Evolutionary conservation across 2,329 filamentous ascomycete genomes (phyloP).

Genomic region (Harringtonia lauricola): DNA sequence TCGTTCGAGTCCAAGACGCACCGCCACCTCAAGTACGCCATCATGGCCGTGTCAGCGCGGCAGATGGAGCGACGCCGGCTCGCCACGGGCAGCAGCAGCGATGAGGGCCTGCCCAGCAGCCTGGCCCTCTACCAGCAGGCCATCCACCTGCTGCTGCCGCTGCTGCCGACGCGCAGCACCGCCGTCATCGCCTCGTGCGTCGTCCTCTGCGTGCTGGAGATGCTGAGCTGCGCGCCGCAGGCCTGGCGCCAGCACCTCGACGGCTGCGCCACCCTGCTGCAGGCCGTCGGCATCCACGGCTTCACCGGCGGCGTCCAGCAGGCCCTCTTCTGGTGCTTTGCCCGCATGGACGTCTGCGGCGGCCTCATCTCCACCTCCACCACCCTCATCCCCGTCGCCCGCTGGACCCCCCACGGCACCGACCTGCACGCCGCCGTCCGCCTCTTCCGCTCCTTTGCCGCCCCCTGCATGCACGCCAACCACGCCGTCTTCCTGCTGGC

Average conservation of each 20-base stretch:
- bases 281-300: conserved; percentile 33
- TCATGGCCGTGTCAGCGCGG: conserved; percentile 38
- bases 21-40: conserved; percentile 33
- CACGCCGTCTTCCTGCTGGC: not conserved
- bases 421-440: conserved; percentile 18
- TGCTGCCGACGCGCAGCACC: conserved; percentile 33
- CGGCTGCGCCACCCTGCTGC: conserved; percentile 38
- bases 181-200: conserved; percentile 41
- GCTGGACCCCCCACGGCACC: conserved; percentile 13
- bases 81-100: conserved; percentile 27
- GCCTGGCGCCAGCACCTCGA: conserved; percentile 40
- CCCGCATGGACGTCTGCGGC: conserved; percentile 43
- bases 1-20: conserved; percentile 33
- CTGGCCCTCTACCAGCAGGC: conserved; percentile 38
- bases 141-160: conserved; percentile 35
- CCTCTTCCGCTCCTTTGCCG: conserved; percentile 8
- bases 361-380: conserved; percentile 38
- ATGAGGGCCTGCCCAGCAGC: conserved; percentile 21
- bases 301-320: conserved; percentile 37
- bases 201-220: conserved; percentile 42
- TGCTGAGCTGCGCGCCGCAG: conserved; percentile 36
- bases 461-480: not conserved
- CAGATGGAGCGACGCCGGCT: conserved; percentile 32
- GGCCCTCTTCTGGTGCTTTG: conserved; percentile 44
- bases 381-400: conserved; percentile 16